Base-by-base conservation (phyloP, 164 flowering plant species). In the Nelumbo lutea region DNA sequence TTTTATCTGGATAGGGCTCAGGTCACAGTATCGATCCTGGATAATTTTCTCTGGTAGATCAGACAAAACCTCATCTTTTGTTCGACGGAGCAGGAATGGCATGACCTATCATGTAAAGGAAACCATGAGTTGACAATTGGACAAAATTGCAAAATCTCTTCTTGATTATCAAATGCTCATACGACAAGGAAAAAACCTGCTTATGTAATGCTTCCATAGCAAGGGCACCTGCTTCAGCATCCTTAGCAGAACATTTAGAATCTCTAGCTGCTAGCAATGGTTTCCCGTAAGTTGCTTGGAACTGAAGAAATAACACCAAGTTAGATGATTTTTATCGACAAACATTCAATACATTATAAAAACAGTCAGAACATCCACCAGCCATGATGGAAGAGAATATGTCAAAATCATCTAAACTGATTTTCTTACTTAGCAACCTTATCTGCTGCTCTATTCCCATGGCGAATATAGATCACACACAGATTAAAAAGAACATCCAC, bases 181-280 rank as follows among this genome's bases (percentile, higher is more conserved):
- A 39, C 50, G 6, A 52, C 40, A 39, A 59, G 50, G 46, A 62
- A n/a, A 7, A 11, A 2, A 90, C 98, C 97, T 96, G 99, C 80
- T 96, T 96, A 75, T 96, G 99, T 81, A 96, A 75, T 69, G 99
- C 98, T 84, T 96, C 99, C 98, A 96, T 91, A 61, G 99, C 99
- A 65, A 96, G 96, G 44, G 78, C 88, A 53, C 98, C 98, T 56
- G 96, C 97, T 84, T 96, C 99, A 74, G 99, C 98, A 83, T 91
- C 98, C 78, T 86, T 96, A 47, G 97, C 89, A 69, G 99, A 91
- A 74, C 99, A 89, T 78, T 96, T 96, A 38, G 97, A 76, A 83
- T 96, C 98, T 77, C 89, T 84, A 50, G 98, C 89, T 42, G 96
- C 97, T 63, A 83, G 63, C 67, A 96, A 80, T 52, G 98, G 99